phyloP scores from a whole-genome alignment of 225 moss, liverwort and hornwort genomes.

The Anthoceros angustus region DNA sequence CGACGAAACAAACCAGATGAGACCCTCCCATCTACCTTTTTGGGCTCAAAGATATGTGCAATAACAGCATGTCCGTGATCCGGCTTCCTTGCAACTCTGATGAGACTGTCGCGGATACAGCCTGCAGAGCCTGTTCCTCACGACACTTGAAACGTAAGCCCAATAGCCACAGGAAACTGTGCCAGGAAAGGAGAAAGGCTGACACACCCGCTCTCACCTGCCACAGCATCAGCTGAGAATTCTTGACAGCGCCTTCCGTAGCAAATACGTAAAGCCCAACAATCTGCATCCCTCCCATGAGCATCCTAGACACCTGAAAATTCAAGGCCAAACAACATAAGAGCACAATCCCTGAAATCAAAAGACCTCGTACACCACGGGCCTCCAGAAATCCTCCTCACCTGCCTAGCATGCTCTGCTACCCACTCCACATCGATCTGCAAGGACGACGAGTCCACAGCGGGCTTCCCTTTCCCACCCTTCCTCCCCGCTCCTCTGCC shows the following conservation, averaged over 20 bases:
- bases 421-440: slow-evolving; percentile 59
- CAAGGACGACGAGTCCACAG: slow-evolving; percentile 24
- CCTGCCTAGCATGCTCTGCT: slow-evolving; percentile 62
- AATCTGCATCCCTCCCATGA: slow-evolving; percentile 75
- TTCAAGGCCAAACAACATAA: background rate
- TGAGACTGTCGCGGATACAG: background rate
- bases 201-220: background rate
- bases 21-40: background rate
- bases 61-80: background rate
- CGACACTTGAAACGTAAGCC: background rate
- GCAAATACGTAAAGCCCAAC: slow-evolving; percentile 62
- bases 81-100: background rate
- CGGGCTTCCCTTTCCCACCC: slow-evolving; percentile 34
- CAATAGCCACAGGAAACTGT: background rate
- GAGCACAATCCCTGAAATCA: background rate
- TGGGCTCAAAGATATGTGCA: slow-evolving; percentile 1
- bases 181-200: background rate
- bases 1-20: background rate
- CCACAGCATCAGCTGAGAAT: background rate
- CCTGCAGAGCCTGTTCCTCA: background rate
- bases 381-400: slow-evolving; percentile 34
- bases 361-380: slow-evolving; percentile 14
- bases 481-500: slow-evolving; percentile 39
- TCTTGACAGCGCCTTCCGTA: background rate
- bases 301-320: slow-evolving; percentile 73